Conservation (phyloP, 257 asterid genomes). For the Nicotiana tomentosiformis region DNA sequence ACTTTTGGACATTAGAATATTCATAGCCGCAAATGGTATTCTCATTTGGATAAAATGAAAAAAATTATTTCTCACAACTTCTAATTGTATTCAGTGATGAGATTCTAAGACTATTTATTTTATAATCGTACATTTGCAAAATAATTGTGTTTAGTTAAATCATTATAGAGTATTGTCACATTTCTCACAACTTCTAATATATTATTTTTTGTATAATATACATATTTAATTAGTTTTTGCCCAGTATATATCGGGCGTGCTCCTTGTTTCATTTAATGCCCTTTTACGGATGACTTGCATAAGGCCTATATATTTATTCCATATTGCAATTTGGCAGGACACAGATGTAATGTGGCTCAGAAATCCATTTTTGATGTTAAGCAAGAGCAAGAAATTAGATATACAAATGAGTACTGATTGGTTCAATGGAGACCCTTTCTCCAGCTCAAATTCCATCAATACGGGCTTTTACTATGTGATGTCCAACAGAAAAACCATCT, state of each 20-base stretch:
- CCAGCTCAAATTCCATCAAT: conserved; percentile 37
- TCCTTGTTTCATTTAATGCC: not conserved
- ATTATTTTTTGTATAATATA: no score
- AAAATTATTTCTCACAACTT: no score
- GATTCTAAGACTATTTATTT: not conserved
- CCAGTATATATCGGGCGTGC: not conserved
- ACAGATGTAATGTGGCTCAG: conserved; percentile 61
- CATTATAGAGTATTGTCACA: not conserved
- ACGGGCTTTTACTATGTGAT: conserved; percentile 55
- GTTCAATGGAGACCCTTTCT: conserved; percentile 35
- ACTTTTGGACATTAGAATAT: no score
- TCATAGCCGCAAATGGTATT: no score
- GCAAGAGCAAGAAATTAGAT: conserved; percentile 27
- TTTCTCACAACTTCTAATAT: no score
- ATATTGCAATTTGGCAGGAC: conserved; percentile 34
- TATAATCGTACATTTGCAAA: not conserved
- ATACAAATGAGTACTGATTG: conserved; percentile 52
- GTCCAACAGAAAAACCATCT: conserved; percentile 42
- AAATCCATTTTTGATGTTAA: conserved; percentile 41
- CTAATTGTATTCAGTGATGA: no score
- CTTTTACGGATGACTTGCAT: no score
- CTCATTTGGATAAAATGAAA: no score
- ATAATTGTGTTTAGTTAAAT: not conserved
- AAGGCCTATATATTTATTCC: no score
- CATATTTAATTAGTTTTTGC: no score